Evolutionary conservation across 345 rosid genomes (phyloP).

Genomic region (Citrus australasica): DNA sequence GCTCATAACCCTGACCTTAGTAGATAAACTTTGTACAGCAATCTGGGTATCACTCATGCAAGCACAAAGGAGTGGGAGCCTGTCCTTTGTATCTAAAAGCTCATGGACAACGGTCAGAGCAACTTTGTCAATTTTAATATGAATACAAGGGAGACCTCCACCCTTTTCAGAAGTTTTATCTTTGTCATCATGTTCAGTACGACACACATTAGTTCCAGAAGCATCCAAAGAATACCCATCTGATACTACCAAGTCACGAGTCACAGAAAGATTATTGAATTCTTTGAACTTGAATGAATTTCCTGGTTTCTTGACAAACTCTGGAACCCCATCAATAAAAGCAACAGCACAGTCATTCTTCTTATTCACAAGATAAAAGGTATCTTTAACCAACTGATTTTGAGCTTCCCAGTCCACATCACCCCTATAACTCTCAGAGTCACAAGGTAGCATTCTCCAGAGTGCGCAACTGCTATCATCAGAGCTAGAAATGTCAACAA

Average conservation of each 20-base stretch:
- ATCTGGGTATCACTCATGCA: conserved; percentile 46
- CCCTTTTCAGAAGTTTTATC: conserved; percentile 35
- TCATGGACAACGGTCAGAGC: conserved; percentile 77
- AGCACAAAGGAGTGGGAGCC: conserved; percentile 65
- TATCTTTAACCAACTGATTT: conserved; percentile 50
- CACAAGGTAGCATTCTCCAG: conserved; percentile 53
- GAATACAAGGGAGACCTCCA: conserved; percentile 48
- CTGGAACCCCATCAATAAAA: conserved; percentile 67
- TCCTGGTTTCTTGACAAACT: conserved; percentile 90
- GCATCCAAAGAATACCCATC: conserved; percentile 26
- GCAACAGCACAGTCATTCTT: conserved; percentile 82
- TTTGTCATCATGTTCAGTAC: conserved; percentile 29
- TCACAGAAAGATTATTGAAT: conserved; percentile 35
- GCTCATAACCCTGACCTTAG: conserved; percentile 66
- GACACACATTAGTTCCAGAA: conserved; percentile 20
- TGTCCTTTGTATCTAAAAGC: conserved; percentile 61
- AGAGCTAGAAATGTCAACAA: conserved; percentile 65
- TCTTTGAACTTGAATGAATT: conserved; percentile 87
- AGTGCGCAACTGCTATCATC: conserved; percentile 55
- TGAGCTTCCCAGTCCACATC: conserved; percentile 64
- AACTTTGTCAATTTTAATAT: conserved; percentile 45
- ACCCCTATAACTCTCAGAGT: conserved; percentile 49
- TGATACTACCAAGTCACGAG: conserved; percentile 25
- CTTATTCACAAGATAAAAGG: conserved; percentile 77
- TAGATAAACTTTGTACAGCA: conserved; percentile 51